Percentiles rank a stretch among this genome's conserved stretches.
These are phyloP conservation scores for Penicillium atrosanguineum DNA, from an alignment of 495 filamentous ascomycete species.

Conservation along the genomic window DNA sequence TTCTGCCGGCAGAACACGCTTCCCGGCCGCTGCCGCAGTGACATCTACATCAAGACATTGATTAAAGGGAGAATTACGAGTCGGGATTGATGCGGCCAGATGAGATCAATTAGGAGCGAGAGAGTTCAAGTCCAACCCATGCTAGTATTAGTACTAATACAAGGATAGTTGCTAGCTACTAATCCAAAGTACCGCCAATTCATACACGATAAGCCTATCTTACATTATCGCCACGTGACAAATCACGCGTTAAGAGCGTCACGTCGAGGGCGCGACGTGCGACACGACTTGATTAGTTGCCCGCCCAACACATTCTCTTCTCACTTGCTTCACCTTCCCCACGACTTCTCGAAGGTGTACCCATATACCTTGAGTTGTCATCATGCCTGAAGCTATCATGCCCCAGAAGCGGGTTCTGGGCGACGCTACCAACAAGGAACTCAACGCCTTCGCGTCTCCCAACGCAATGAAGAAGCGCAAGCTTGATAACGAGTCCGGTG, in stretches of 20 bases:
- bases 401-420: conserved; percentile 59
- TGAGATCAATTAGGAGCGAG: neutral
- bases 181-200: neutral
- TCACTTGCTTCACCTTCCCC: neutral
- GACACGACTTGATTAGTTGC: conserved; percentile 18
- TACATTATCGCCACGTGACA: conserved; percentile 26
- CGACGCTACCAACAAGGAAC: conserved; percentile 54
- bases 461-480: conserved; percentile 72
- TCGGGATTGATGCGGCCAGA: neutral
- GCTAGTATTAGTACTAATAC: neutral
- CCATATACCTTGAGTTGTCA: conserved; percentile 11
- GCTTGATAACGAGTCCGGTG: conserved; percentile 57
- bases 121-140: too few relatives aligned
- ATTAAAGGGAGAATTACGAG: neutral
- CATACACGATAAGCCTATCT: conserved; percentile 9
- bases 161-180: neutral
- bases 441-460: conserved; percentile 47
- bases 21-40: neutral
- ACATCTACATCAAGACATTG: neutral
- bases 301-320: conserved; percentile 15
- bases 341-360: neutral
- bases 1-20: conserved; percentile 13
- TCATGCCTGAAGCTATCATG: conserved; percentile 52
- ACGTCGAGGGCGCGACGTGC: conserved; percentile 23
- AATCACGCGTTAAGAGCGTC: conserved; percentile 28